Evolutionary conservation across 371 early-diverging fungal species (phyloP).

Genomic region (Rhizopus stolonifer): DNA sequence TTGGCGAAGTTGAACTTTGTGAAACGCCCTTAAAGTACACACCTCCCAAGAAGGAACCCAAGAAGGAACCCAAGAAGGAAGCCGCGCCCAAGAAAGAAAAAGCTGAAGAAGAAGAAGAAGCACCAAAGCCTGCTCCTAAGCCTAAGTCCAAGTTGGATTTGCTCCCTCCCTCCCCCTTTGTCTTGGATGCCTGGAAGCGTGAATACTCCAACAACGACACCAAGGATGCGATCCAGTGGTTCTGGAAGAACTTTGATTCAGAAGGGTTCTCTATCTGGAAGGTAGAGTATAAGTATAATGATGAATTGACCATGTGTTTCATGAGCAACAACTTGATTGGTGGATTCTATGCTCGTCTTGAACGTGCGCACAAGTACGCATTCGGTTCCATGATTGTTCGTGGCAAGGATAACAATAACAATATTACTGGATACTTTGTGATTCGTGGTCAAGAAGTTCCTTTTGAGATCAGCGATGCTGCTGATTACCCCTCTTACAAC

Average conservation of each 20-base stretch:
- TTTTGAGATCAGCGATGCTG: conserved; percentile 81
- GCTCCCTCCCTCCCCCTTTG: conserved; percentile 81
- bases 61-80: conserved; percentile 50
- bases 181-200: conserved; percentile 93
- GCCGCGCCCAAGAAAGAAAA: conserved; percentile 47
- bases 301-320: conserved; percentile 81
- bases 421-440: conserved; percentile 92
- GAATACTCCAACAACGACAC: conserved; percentile 95
- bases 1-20: conserved; percentile 60
- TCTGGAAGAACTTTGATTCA: conserved; percentile 89
- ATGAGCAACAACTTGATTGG: conserved; percentile 92
- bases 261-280: conserved; percentile 88
- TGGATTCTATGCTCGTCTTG: conserved; percentile 93
- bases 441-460: conserved; percentile 90
- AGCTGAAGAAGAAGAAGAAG: conserved; percentile 51
- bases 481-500: conserved; percentile 86
- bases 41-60: conserved; percentile 51
- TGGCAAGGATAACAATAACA: conserved; percentile 88
- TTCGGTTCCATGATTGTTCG: conserved; percentile 87
- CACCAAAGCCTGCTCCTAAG: conserved; percentile 76
- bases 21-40: conserved; percentile 38
- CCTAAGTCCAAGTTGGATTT: conserved; percentile 90
- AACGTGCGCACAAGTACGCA: conserved; percentile 93
- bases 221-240: conserved; percentile 88
- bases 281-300: conserved; percentile 93